Conservation (phyloP, 768 basidiomycete species). For the Amanita jacksonii region DNA sequence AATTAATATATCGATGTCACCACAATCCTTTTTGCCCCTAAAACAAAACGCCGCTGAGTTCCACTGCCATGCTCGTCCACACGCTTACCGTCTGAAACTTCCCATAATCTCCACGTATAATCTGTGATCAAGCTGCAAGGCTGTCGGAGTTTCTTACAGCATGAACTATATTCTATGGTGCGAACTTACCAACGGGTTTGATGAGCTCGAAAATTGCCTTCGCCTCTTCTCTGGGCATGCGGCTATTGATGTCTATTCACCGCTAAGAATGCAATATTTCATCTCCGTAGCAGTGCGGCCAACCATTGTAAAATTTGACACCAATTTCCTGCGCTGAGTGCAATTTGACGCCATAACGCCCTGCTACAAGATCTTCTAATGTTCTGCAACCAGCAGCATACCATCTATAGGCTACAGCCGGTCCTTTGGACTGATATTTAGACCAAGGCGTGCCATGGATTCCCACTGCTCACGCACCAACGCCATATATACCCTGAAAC, state of each 20-base stretch:
- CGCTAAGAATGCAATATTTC: not conserved
- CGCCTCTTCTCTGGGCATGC: slow-evolving; percentile 83
- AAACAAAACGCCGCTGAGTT: slow-evolving; percentile 4
- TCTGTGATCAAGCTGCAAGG: slow-evolving; percentile 58
- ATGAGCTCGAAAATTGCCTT: slow-evolving; percentile 63
- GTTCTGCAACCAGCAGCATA: slow-evolving; percentile 69
- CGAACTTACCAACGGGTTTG: slow-evolving; percentile 56
- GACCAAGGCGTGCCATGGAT: not conserved
- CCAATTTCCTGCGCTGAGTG: slow-evolving; percentile 57
- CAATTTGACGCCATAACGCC: slow-evolving; percentile 55
- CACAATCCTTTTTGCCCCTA: slow-evolving; percentile 75
- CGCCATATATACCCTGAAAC: slow-evolving; percentile 82
- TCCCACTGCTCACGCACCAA: slow-evolving; percentile 61
- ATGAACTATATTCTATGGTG: not conserved
- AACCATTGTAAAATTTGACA: slow-evolving; percentile 61
- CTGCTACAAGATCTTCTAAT: slow-evolving; percentile 57
- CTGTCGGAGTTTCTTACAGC: slow-evolving; percentile 26
- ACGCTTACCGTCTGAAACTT: slow-evolving; percentile 62
- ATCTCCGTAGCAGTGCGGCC: slow-evolving; percentile 9
- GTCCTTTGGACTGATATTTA: slow-evolving; percentile 31
- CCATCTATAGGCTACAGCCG: slow-evolving; percentile 59
- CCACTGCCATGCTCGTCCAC: not conserved
- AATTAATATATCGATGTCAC: slow-evolving; percentile 88
- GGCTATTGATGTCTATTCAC: slow-evolving; percentile 60
- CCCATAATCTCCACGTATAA: slow-evolving; percentile 86